Evolutionary conservation across 495 filamentous ascomycete species (phyloP).

Genomic region (Annulohypoxylon stygium): DNA sequence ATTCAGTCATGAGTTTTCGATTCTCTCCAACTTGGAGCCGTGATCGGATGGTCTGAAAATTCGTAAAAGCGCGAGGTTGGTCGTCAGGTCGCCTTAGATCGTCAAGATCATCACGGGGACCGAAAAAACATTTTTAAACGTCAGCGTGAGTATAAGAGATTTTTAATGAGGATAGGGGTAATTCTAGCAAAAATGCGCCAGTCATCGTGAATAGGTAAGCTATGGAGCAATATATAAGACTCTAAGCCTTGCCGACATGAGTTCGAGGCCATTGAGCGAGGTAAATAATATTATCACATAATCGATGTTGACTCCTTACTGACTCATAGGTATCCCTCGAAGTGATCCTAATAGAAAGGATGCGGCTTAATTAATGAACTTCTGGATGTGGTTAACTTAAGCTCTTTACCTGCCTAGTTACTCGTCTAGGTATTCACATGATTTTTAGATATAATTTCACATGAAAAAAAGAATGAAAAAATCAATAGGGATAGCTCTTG

Average conservation of each 20-base stretch:
- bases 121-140: background rate
- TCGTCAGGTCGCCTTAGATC: background rate
- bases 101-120: background rate
- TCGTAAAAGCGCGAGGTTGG: conserved; percentile 27
- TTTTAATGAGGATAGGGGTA: background rate
- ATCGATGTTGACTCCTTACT: background rate
- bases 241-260: background rate
- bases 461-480: background rate
- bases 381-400: background rate
- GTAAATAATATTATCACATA: background rate
- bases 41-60: conserved; percentile 15
- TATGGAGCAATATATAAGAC: background rate
- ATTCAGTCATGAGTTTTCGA: conserved; percentile 7
- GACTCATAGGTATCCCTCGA: background rate
- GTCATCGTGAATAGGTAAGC: background rate
- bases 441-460: background rate
- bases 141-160: background rate
- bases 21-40: conserved; percentile 18
- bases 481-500: background rate
- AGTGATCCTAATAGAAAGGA: background rate
- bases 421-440: background rate
- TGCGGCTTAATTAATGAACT: background rate
- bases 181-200: background rate
- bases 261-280: too few relatives aligned
- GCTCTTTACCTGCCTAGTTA: background rate